A percentile compares a stretch with the other conserved stretches of the same genome.
Evolutionary conservation across 192 early-diverging fungal species (phyloP).

Genomic region (Podochytrium sp.): DNA sequence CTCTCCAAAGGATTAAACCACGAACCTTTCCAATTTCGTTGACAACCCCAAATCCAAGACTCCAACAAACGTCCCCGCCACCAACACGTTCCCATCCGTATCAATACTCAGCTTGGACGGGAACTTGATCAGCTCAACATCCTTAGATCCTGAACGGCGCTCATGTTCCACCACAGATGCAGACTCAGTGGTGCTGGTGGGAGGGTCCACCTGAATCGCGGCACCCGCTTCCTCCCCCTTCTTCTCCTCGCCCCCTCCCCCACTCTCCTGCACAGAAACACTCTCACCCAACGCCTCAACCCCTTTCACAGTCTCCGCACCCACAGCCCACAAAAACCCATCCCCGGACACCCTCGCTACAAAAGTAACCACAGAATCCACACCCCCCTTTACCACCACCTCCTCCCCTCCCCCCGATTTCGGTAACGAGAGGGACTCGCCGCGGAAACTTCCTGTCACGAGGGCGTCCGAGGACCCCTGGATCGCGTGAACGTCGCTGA

Average conservation of each 20-base stretch:
- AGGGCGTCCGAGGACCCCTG: neutral
- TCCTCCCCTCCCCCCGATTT: neutral
- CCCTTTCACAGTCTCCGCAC: neutral
- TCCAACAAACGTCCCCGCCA: conserved; percentile 12
- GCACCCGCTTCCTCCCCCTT: neutral
- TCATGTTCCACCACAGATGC: too few relatives aligned
- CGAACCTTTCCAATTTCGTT: conserved; percentile 1
- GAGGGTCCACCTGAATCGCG: too few relatives aligned
- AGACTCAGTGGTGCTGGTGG: too few relatives aligned
- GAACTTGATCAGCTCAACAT: neutral
- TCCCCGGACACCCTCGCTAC: neutral
- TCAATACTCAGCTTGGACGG: conserved; percentile 4
- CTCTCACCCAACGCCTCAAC: neutral
- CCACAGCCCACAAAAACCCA: neutral
- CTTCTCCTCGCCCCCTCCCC: neutral
- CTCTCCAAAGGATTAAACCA: neutral
- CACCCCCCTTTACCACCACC: neutral
- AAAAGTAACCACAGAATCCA: neutral
- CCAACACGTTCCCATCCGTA: neutral
- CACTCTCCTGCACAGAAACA: neutral
- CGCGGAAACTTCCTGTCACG: neutral
- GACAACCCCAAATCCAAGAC: neutral
- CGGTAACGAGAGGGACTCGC: neutral
- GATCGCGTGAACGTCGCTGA: neutral
- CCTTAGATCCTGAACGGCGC: too few relatives aligned